Conservation (phyloP, 164 flowering plant species). For the Berberis thunbergii region DNA sequence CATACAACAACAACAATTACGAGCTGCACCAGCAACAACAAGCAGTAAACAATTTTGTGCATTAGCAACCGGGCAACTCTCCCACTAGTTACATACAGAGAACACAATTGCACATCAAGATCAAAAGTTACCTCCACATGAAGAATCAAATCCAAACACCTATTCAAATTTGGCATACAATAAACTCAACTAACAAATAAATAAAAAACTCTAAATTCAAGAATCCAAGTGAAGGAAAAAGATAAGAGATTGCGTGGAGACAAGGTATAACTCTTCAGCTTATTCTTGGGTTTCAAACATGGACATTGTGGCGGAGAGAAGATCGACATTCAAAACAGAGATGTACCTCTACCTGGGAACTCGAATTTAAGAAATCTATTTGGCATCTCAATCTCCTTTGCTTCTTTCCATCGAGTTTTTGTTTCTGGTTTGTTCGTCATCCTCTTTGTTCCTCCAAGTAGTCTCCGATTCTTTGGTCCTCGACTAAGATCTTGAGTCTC, state of each 20-base stretch:
- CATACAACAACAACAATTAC: no score
- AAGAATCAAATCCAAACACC: conserved; percentile 81
- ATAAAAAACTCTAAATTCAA: not conserved
- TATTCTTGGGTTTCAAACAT: conserved; percentile 36
- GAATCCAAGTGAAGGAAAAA: not conserved
- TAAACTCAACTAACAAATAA: not conserved
- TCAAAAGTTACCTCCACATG: conserved; percentile 43
- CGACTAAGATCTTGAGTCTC: no score
- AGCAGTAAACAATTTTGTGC: no score
- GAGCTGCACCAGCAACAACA: no score
- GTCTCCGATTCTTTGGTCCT: no score
- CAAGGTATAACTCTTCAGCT: conserved; percentile 34
- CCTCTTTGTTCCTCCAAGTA: no score
- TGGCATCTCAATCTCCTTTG: no score
- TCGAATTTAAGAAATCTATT: conserved; percentile 32
- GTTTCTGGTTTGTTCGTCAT: no score
- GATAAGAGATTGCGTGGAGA: conserved; percentile 45
- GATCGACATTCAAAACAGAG: conserved; percentile 49
- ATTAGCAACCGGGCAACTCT: no score
- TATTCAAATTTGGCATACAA: conserved; percentile 13
- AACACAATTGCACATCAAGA: no score
- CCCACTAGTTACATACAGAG: no score
- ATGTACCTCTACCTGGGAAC: conserved; percentile 70
- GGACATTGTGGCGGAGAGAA: conserved; percentile 43
- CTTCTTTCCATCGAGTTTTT: no score